Evolutionary conservation across 768 basidiomycete species (phyloP), one percentile per base, ranked within the genome.

Genomic region (Lepiota venenata): DNA sequence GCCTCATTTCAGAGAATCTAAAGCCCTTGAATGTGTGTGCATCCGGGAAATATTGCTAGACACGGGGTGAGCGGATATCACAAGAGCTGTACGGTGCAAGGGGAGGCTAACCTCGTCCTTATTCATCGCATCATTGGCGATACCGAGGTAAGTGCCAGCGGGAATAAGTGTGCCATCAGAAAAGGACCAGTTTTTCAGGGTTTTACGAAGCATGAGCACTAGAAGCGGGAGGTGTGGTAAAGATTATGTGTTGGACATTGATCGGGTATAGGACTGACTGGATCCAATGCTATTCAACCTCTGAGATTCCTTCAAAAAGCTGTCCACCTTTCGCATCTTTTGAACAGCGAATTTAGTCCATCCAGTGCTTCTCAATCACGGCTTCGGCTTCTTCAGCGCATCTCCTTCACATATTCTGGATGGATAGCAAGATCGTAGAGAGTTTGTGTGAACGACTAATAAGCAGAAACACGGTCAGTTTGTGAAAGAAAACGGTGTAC

Each of bases 341-440:
- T 60, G 61, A 45, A 78, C 58, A 2, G 69, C 61, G 11, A 62
- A 57, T 48, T 72, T 72, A 0, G 64, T 65, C 68, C 71, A 76
- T 22, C 68, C 74, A n/a, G 15, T 74, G 65, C 8, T 64, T 58
- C 1, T 50, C 43, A 15, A 75, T 47, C 12, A 74, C 64, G 1
- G 50, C 49, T 41, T 77, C 73, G 1, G 77, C 65, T 60, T 82
- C 79, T 48, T 77, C 71, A n/a, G 0, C 78, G 70, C 21, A 81
- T 40, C 15, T 69, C 63, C 7, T 61, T 55, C 10, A 69, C 61
- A 49, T 69, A 69, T 36, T 71, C 62, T 1, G 74, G 71, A 32
- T 65, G 56, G 2, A 64, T 58, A 8, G 73, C 72, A 4, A 79
- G 64, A 21, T 74, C 61, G 50, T 65, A 72, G 6, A 78, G 54